Evolutionary conservation across 192 early-diverging fungal genomes (phyloP).

Genomic region (Jimgerdemannia flammicorona): DNA sequence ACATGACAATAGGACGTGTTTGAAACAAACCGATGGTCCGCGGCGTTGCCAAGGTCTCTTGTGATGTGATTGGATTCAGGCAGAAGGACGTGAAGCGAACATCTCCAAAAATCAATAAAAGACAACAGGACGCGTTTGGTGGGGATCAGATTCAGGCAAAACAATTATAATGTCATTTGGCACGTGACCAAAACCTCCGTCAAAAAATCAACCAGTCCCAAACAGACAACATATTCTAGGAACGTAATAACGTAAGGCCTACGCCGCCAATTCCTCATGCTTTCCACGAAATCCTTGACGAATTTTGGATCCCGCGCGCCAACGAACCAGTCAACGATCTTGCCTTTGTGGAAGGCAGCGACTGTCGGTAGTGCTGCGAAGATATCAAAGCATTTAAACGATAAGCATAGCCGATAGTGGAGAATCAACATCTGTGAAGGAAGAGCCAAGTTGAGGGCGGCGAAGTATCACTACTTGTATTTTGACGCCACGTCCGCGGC

Average conservation of each 20-base stretch:
- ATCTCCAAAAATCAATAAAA: too few relatives aligned
- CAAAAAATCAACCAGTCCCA: too few relatives aligned
- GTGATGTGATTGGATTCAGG: too few relatives aligned
- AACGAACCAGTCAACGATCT: constrained; percentile 61
- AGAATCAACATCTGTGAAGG: not conserved
- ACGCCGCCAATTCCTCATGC: not conserved
- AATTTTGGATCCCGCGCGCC: constrained; percentile 53
- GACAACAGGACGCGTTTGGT: too few relatives aligned
- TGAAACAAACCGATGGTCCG: too few relatives aligned
- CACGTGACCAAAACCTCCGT: too few relatives aligned
- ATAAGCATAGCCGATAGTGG: not conserved
- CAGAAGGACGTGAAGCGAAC: too few relatives aligned
- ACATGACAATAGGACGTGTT: too few relatives aligned
- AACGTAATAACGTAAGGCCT: not conserved
- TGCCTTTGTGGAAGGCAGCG: constrained; percentile 60
- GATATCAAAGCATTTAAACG: not conserved
- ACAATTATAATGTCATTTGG: too few relatives aligned
- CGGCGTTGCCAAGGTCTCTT: too few relatives aligned
- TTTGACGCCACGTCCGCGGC: constrained; percentile 52
- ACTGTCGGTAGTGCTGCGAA: constrained; percentile 70
- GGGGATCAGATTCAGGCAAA: too few relatives aligned
- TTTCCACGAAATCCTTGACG: constrained; percentile 52
- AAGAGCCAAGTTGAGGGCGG: not conserved
- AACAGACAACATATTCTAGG: too few relatives aligned
- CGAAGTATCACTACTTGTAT: constrained; percentile 28